Evolutionary conservation across 805 yeast species (phyloP), one percentile per base, ranked within the genome.

Genomic region (Candida morakotiae): DNA sequence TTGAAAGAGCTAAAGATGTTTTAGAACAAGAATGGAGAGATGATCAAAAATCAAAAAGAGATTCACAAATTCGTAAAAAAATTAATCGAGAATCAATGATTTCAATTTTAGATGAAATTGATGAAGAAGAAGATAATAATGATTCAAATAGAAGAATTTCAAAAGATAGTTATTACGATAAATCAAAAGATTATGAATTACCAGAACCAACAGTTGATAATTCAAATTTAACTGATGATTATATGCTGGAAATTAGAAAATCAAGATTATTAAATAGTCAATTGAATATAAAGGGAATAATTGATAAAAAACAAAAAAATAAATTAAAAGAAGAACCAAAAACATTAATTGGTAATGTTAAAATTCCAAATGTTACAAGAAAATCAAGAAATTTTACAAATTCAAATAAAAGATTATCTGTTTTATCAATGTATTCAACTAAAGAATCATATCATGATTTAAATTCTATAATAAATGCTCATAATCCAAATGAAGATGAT

Each of bases 361-460:
- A 70, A 39, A 77, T 83, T 34, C 91, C 91, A 16, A 77, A 75
- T 43, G 86, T 83, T 24, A 75, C 88, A 0, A 75, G 88, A 56
- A 75, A 75, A 48, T 81, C 87, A 2, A 72, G 75, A 49, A 67
- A 75, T 39, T 80, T 79, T 52, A 71, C 82, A 25, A 70, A 71
- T 39, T 74, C 79, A 5, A 77, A 77, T 51, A 83, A 79, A 58
- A 72, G 93, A 52, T 63, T 81, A 37, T 79, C 87, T 22, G 83
- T 83, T n/a, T 56, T 83, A 28, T 81, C 88, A 0, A 64, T 81
- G 58, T 80, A 81, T 48, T 82, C 89, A 1, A 77, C 88, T 2
- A 78, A 73, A 43, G 76, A 72, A 31, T 79, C 87, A 0, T 81
- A 73, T 46, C 73, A 72, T 27, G 81, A 83, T 51, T 64, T 82